Evolutionary conservation across 306 rosid genomes (phyloP), one percentile per base, ranked within the genome.

Genomic region (Castanea crenata): DNA sequence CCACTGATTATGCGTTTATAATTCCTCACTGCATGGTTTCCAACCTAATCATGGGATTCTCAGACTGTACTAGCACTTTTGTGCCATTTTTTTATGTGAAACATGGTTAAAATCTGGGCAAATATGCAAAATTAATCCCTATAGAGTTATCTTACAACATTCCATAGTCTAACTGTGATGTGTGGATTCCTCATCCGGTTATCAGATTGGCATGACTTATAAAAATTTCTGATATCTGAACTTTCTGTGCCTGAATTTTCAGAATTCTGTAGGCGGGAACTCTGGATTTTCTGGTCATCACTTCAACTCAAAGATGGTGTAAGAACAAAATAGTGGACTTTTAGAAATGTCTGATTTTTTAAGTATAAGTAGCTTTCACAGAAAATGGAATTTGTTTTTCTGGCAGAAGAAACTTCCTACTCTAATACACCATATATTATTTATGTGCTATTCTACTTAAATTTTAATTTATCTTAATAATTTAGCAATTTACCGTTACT

Each of bases 241-340:
- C n/a, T 19, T 16, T 20, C 72, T 67, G 38, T 74, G 69, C 41
- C 2, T 19, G 11, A 9, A 76, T 69, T 46, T 82, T 78, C 91
- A 94, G 99, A 94, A 94, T 88, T 94, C 99, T 71, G 89, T 92
- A 73, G 99, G 99, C 76, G 99, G 93, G 78, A 74, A 79, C 68
- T 94, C 99, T 65, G 99, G 89, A 82, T 88, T 84, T 84, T 91
- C 99, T 54, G 99, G 99, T 74, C 83, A 84, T 49, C 99, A 94
- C 89, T 83, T 83, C 75, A 94, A 94, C 88, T 88, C 92, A 31
- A 91, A 84, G 78, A 89, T 79, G 51, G 79, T 15, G 99, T 94
- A 86, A 88, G 99, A 84, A 61, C 32, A 12, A 34, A 16, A 38
- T 35, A 34, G 13, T 34, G 72, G 52, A 7, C 52, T 34, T 16